A percentile compares a stretch with the other conserved stretches of the same genome.
Conservation (phyloP, 495 filamentous ascomycete genomes). For the Hypoxylon lienhwacheense region DNA sequence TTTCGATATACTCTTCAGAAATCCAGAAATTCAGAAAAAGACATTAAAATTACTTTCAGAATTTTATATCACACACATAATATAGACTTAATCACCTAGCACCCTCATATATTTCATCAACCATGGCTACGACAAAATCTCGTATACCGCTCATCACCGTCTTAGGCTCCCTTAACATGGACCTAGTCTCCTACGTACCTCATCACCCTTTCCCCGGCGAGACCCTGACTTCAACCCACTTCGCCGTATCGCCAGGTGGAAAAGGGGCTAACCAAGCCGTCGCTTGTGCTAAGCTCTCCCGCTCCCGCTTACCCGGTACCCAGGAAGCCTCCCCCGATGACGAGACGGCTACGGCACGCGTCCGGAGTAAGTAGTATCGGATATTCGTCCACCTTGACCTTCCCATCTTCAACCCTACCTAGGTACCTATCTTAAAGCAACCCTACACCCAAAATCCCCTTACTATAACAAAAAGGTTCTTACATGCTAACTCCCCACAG, state of each 20-base stretch:
- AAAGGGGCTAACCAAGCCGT: slow-evolving; percentile 98
- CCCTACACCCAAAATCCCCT: too few species aligned
- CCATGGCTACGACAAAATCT: slow-evolving; percentile 43
- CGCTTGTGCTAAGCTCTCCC: slow-evolving; percentile 61
- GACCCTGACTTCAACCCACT: slow-evolving; percentile 78
- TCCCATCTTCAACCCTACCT: too few species aligned
- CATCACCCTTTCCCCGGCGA: slow-evolving; percentile 83
- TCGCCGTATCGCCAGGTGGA: slow-evolving; percentile 79
- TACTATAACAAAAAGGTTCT: too few species aligned
- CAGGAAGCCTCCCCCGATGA: slow-evolving; percentile 25
- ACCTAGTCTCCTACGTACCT: slow-evolving; percentile 83
- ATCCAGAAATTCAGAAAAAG: too few species aligned
- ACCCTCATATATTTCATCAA: not conserved
- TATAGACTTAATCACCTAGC: too few species aligned
- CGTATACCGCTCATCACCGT: slow-evolving; percentile 66
- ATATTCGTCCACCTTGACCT: too few species aligned
- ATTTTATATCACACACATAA: too few species aligned
- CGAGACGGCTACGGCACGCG: slow-evolving; percentile 53
- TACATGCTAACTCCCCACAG: too few species aligned
- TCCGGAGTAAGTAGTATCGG: too few species aligned
- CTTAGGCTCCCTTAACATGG: slow-evolving; percentile 91
- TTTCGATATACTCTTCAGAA: not conserved
- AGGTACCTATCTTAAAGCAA: too few species aligned
- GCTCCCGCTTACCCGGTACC: slow-evolving; percentile 29
- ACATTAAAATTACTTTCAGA: too few species aligned